Evolutionary conservation across 345 rosid genomes (phyloP).

Genomic region (Aethionema arabicum): DNA sequence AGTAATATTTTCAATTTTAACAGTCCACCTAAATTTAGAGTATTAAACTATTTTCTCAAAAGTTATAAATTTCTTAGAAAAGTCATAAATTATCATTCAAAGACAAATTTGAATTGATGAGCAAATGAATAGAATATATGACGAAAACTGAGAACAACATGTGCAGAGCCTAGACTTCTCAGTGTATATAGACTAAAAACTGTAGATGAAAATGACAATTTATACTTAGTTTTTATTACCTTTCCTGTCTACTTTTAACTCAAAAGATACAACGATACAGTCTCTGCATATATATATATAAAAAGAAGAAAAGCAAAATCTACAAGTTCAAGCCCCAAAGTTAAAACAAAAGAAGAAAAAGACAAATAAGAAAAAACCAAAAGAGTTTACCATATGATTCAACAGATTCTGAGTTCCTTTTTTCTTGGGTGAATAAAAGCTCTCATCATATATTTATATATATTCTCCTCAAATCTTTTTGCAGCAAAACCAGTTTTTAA

Average conservation of each 20-base stretch:
- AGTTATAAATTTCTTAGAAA: no score
- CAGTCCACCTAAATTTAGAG: background rate
- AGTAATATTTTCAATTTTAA: background rate
- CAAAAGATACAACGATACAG: no score
- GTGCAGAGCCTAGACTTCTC: no score
- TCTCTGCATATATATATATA: no score
- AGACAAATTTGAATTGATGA: no score
- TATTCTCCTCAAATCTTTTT: constrained; percentile 3
- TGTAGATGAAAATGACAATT: no score
- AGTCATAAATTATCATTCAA: no score
- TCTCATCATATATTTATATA: constrained; percentile 7
- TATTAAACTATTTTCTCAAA: background rate
- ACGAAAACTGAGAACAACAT: no score
- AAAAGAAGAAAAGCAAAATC: constrained; percentile 26
- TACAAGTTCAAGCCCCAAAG: constrained; percentile 34
- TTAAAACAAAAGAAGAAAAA: constrained; percentile 23
- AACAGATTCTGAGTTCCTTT: constrained; percentile 9
- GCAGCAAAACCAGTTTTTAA: constrained; percentile 12
- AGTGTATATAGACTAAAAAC: no score
- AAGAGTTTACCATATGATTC: constrained; percentile 33
- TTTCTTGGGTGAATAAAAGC: background rate
- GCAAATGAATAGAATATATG: no score
- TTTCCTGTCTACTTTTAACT: no score
- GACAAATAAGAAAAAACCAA: constrained; percentile 3
- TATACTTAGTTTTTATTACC: no score